phyloP scores from a whole-genome alignment of 2,329 filamentous ascomycete species.

The Emergomyces orientalis region DNA sequence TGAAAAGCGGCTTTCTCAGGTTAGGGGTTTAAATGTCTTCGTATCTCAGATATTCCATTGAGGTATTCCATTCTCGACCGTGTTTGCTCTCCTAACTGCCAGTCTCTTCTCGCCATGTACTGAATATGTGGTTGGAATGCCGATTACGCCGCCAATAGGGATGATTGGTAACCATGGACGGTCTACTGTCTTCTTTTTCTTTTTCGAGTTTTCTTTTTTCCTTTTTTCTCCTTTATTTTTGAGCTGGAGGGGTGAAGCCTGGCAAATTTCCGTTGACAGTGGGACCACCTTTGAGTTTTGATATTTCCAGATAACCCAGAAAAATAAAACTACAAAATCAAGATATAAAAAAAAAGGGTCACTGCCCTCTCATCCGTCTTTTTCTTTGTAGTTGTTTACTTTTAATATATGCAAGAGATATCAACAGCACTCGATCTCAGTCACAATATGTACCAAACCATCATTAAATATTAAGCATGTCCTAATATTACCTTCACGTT shows the following conservation, averaged over 20 bases:
- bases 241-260: constrained; percentile 2
- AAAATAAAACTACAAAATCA: not conserved
- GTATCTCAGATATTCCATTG: not conserved
- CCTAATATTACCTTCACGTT: not conserved
- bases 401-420: not conserved
- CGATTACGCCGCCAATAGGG: not conserved
- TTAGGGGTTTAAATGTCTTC: constrained; percentile 13
- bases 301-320: not conserved
- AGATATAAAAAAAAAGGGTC: not conserved
- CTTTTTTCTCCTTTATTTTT: not conserved
- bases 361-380: not conserved
- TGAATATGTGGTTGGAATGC: not conserved
- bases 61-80: not conserved
- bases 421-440: not conserved
- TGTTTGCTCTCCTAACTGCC: not conserved
- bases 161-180: not conserved
- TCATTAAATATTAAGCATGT: too few relatives aligned
- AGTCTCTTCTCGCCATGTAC: not conserved
- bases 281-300: not conserved
- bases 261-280: constrained; percentile 2
- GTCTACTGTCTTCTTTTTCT: not conserved
- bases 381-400: not conserved
- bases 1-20: constrained; percentile 14
- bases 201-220: not conserved
- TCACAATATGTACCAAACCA: not conserved